Evolutionary conservation across 768 basidiomycete species (phyloP).

Genomic region (Astraeus odoratus): DNA sequence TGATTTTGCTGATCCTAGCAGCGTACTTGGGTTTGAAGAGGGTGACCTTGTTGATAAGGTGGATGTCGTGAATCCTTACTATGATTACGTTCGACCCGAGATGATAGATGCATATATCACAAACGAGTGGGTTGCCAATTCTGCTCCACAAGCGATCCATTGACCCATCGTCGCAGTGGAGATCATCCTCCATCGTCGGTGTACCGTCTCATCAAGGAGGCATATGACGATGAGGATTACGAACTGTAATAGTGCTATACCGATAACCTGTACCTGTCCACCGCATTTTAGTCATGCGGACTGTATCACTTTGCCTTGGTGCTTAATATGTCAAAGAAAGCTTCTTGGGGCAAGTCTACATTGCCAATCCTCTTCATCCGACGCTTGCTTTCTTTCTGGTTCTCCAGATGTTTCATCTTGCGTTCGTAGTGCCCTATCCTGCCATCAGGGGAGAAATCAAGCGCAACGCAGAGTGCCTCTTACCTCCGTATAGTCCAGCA

Average conservation of each 20-base stretch:
- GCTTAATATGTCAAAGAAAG: slow-evolving; percentile 87
- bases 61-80: slow-evolving; percentile 93
- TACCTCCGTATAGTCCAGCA: slow-evolving; percentile 87
- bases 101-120: slow-evolving; percentile 92
- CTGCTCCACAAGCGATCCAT: background rate
- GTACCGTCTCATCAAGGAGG: slow-evolving; percentile 86
- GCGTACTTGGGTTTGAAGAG: slow-evolving; percentile 67
- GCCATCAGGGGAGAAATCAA: background rate
- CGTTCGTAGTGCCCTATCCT: slow-evolving; percentile 78
- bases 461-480: slow-evolving; percentile 5
- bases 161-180: slow-evolving; percentile 46
- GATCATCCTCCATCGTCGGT: slow-evolving; percentile 96
- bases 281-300: background rate
- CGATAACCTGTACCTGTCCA: background rate
- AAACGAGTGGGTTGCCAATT: slow-evolving; percentile 71
- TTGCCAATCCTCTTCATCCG: slow-evolving; percentile 83
- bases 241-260: slow-evolving; percentile 45
- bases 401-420: slow-evolving; percentile 81
- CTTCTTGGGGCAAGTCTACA: slow-evolving; percentile 90
- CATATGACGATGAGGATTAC: slow-evolving; percentile 92
- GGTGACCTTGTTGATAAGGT: slow-evolving; percentile 78
- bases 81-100: slow-evolving; percentile 92
- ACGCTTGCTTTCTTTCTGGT: slow-evolving; percentile 91
- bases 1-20: slow-evolving; percentile 69
- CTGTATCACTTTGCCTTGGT: slow-evolving; percentile 34